Base-by-base conservation (phyloP, 129 eudicot genomes). In the Logfia minima region DNA sequence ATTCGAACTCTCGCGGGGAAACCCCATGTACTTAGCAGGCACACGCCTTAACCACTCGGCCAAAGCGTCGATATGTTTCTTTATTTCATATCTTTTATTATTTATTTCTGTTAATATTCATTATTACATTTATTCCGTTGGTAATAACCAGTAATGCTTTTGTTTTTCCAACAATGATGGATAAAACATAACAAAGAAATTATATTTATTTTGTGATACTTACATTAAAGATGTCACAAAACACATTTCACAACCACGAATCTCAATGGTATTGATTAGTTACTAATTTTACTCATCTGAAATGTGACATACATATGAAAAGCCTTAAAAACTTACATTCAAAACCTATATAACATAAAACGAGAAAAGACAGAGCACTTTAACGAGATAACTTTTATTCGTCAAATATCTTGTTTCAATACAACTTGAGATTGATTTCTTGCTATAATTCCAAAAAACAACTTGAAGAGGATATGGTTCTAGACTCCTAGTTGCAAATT, bases 1-100 rank as follows among this genome's bases (percentile, higher is more conserved):
- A 92, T 90, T 92, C 93, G 98, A 92, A 92, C 98, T 92, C 98
- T 88, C 96, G 96, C 96, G 97, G 92, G 96, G 96, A 92, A 81
- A 92, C 90, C 96, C 96, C 98, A 92, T 88, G 89, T 92, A 92
- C 96, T 92, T 92, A 90, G 98, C 98, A 90, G 98, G 98, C 98
- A 92, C 93, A 88, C 98, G 98, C 98, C 96, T 92, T 92, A 92
- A 90, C 98, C 98, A 90, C 98, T 92, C 98, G 98, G 96, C 98
- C 98, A 90, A 92, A 92, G 97, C 34, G 72, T 68, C 72, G n/a
- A 4, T 0, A 3, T 48, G 6, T 48, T 48, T 3, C 3, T 0
- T 0, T 1, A 5, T 34, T 34, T 11, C 11, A 39, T 39, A 8
- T 39, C 43, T 1, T 7, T 7, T 8, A 0, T 39, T 2, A 39